Evolutionary conservation across 345 rosid species (phyloP).

Genomic region (Iberis pinnata): DNA sequence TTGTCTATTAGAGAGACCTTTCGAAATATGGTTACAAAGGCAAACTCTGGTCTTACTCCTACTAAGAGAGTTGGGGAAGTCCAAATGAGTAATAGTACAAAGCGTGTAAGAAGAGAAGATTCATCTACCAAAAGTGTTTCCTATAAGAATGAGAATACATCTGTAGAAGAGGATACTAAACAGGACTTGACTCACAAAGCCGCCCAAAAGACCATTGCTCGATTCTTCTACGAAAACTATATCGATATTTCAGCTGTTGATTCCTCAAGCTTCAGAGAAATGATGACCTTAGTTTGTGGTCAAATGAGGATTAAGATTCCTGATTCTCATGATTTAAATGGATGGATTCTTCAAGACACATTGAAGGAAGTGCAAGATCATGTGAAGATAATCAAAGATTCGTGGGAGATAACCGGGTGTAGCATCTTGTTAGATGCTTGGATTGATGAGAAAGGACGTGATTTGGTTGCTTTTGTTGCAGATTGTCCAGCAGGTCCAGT

Average conservation of each 20-base stretch:
- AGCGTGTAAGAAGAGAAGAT: constrained; percentile 6
- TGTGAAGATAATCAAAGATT: constrained; percentile 36
- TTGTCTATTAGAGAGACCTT: constrained; percentile 29
- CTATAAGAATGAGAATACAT: not conserved
- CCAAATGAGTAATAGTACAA: not conserved
- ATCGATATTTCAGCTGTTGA: constrained; percentile 37
- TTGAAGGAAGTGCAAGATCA: constrained; percentile 35
- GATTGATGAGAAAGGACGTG: constrained; percentile 41
- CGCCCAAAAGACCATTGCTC: constrained; percentile 29
- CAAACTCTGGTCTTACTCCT: constrained; percentile 1
- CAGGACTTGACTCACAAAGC: constrained; percentile 23
- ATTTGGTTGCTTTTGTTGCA: constrained; percentile 43
- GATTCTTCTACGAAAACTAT: constrained; percentile 40
- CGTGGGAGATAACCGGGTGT: constrained; percentile 56
- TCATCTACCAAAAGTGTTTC: constrained; percentile 1
- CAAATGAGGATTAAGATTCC: constrained; percentile 24
- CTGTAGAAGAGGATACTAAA: constrained; percentile 1
- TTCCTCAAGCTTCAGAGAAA: constrained; percentile 34
- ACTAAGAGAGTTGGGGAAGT: not conserved
- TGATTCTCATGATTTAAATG: constrained; percentile 30
- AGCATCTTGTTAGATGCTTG: constrained; percentile 65
- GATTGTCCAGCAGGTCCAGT: constrained; percentile 48
- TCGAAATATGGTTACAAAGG: constrained; percentile 6
- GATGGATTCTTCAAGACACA: constrained; percentile 35
- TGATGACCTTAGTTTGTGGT: constrained; percentile 25